These are phyloP conservation scores for Pleurotus salmoneostramineus DNA, from an alignment of 768 basidiomycete genomes.

Conservation along the genomic window DNA sequence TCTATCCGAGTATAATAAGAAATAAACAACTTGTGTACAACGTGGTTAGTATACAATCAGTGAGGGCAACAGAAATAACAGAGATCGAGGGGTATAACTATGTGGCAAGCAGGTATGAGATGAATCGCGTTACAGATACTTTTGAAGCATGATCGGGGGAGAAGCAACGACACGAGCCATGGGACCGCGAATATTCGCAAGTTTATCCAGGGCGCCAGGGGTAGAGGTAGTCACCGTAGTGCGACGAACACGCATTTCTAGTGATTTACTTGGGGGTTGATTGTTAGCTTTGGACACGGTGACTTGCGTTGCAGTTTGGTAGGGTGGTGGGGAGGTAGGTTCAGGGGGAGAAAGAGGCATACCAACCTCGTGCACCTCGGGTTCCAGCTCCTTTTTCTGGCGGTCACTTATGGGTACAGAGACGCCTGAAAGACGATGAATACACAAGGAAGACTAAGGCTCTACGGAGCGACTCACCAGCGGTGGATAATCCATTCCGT, in stretches of 20 bases:
- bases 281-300: neutral
- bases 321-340: neutral
- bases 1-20: neutral
- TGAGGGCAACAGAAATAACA: neutral
- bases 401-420: neutral
- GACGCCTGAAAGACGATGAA: neutral
- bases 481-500: constrained; percentile 50
- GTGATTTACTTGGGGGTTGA: neutral
- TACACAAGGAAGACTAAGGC: neutral
- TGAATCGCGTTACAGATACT: constrained; percentile 1
- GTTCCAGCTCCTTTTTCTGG: constrained; percentile 1
- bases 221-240: constrained; percentile 1
- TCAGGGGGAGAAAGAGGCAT: neutral
- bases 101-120: neutral
- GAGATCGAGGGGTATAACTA: neutral
- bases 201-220: neutral
- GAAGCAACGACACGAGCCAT: constrained; percentile 6
- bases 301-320: neutral
- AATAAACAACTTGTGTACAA: neutral
- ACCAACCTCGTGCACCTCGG: neutral
- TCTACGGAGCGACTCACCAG: constrained; percentile 30
- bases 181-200: neutral
- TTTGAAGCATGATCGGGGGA: neutral
- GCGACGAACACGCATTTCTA: neutral
- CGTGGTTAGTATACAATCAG: neutral